These are phyloP conservation scores for Bryum argenteum DNA, from an alignment of 225 moss, liverwort and hornwort genomes.

Conservation along the genomic window DNA sequence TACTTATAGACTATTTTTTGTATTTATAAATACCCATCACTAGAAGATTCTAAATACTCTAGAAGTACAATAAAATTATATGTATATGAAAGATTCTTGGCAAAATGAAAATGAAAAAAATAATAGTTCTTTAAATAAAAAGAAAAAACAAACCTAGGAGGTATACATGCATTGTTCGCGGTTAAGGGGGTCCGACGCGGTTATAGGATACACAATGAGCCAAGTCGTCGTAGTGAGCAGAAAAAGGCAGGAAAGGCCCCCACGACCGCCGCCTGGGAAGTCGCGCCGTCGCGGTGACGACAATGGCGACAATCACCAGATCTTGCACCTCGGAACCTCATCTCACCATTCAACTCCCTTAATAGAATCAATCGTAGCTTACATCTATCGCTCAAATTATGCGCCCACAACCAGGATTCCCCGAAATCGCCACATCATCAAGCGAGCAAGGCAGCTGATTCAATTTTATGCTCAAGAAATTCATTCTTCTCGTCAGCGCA, in stretches of 20 bases:
- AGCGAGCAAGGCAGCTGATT: background rate
- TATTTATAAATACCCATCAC: too few relatives aligned
- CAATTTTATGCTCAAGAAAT: background rate
- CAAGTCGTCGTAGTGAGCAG: conserved; percentile 1
- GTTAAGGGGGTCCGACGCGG: background rate
- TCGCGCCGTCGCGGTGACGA: conserved; percentile 1
- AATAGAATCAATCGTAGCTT: too few relatives aligned
- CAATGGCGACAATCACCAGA: background rate
- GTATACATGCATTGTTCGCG: background rate
- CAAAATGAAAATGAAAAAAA: too few relatives aligned
- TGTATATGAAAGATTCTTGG: too few relatives aligned
- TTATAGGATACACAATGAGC: background rate
- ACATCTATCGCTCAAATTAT: too few relatives aligned
- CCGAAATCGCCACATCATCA: too few relatives aligned
- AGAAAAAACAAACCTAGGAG: too few relatives aligned
- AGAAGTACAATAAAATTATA: too few relatives aligned
- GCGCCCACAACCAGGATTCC: too few relatives aligned
- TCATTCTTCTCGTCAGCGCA: background rate
- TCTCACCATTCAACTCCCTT: background rate
- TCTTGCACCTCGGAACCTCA: background rate
- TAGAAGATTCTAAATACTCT: too few relatives aligned
- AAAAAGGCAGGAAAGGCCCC: background rate
- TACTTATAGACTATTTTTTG: too few relatives aligned
- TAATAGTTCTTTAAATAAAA: too few relatives aligned
- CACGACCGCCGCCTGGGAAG: conserved; percentile 4